A percentile compares a stretch with the other conserved stretches of the same genome.
Evolutionary conservation across 257 asterid genomes (phyloP).

Genomic region (Jacaranda mimosifolia): DNA sequence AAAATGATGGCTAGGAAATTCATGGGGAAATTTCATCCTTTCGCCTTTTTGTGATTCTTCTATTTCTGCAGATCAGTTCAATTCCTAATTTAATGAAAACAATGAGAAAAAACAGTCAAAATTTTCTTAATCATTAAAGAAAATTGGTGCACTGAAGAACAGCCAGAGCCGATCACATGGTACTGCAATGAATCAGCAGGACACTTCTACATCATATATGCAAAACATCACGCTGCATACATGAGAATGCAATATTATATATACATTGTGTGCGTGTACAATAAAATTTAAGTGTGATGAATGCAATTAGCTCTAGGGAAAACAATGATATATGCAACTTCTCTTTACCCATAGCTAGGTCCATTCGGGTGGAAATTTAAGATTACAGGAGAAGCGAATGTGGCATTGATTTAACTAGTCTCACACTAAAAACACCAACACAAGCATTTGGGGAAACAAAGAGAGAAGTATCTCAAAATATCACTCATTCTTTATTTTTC

Average conservation of each 20-base stretch:
- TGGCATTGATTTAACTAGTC: not conserved
- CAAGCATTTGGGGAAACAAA: not conserved
- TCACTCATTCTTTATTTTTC: no score
- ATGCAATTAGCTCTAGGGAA: not conserved
- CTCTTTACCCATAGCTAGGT: not conserved
- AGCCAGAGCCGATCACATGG: not conserved
- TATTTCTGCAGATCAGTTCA: not conserved
- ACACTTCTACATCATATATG: not conserved
- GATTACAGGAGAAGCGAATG: not conserved
- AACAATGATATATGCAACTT: not conserved
- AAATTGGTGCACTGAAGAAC: not conserved
- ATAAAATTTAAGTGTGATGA: not conserved
- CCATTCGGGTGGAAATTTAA: not conserved
- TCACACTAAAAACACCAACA: not conserved
- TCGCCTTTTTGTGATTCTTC: not conserved
- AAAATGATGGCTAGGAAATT: not conserved
- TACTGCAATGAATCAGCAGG: not conserved
- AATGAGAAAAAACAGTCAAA: not conserved
- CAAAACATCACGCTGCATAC: not conserved
- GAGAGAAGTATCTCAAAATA: no score
- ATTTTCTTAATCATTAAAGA: not conserved
- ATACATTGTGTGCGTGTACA: not conserved
- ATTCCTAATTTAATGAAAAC: not conserved
- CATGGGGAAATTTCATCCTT: not conserved
- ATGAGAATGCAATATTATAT: not conserved